Evolutionary conservation across 2,329 filamentous ascomycete species (phyloP), one percentile per base, ranked within the genome.

Genomic region (Mycosphaerella arachidis): DNA sequence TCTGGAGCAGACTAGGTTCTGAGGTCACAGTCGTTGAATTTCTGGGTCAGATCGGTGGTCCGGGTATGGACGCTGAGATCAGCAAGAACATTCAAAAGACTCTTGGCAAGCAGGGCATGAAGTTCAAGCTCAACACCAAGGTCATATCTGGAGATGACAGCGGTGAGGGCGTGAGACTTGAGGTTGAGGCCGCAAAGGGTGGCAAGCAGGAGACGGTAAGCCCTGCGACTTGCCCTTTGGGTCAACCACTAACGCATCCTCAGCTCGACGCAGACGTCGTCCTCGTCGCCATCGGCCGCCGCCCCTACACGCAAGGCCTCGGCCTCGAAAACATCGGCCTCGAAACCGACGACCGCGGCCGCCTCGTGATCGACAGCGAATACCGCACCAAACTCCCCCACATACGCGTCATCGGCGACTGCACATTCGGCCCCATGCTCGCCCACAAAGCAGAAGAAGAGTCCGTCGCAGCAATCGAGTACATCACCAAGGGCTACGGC

Each of bases 381-480:
- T 99, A 96, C 85, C 92, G 94, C 79, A 99, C 94, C 73, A 97
- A 97, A 82, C 82, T 94, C 68, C 90, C 92, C 52, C 94, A 99
- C 81, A 97, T 99, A 77, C 92, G 94, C 71, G 94, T 93, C 71
- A 89, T 97, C 68, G 94, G 94, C 73, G 94, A 97, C 77, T 90
- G 86, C 74, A 99, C 94, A 51, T 99, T 99, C 76, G 94, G 94
- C 9, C 70, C 70, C 73, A 99, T 99, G 94, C 87, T 99, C 72
- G 94, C 94, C 57, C 94, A 99, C 85, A 99, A 99, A 85, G 94
- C 94, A 55, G 94, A 99, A 80, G 94, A 99, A 80, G 94, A 99
- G 80, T 94, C 85, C 62, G 92, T 97, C 65, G 94, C 94, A 33
- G 93, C 88, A 59, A 84, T 97, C 64, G 94, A 99, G 79, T 97